Base-by-base conservation (phyloP, 2,329 filamentous ascomycete genomes). In the Gliomastix tumulicola region DNA sequence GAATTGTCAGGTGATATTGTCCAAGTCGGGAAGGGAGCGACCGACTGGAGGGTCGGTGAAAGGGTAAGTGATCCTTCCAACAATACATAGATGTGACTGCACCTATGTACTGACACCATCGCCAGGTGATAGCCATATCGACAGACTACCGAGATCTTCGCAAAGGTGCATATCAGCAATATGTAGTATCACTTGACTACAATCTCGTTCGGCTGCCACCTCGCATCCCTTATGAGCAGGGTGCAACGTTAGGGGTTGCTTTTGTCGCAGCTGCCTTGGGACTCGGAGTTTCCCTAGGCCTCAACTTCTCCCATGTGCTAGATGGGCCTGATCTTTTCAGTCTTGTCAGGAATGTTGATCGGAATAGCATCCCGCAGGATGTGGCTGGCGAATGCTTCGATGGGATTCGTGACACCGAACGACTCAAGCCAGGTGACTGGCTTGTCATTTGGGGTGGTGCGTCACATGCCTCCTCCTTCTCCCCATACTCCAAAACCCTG, bases 61-160 rank as follows among this genome's bases (percentile, higher is more conserved):
- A 62, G 69, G 35, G 69, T 71, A 49, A 39, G 45, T 37, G n/a
- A n/a, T n/a, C n/a, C n/a, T n/a, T n/a, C n/a, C n/a, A n/a, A n/a
- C n/a, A n/a, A n/a, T n/a, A n/a, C n/a, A n/a, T 36, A 22, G 16
- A 20, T n/a, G 18, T 21, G 7, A 21, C 10, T 17, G 9, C 22
- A 5, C 15, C 15, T 15, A 11, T 21, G 11, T 28, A n/a, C n/a
- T 35, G 43, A 33, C 41, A n/a, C 13, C 6, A 10, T 18, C n/a
- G n/a, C 6, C 67, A 65, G 58, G 66, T 71, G 9, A 68, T 84
- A 22, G 74, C 76, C n/a, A 78, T 83, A 12, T 84, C 81, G 0
- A 87, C 82, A 21, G 82, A 87, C 57, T 87, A 87, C 49, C 72
- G 82, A 13, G 82, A 87, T 48, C 66, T 78, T 16, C 70, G 82